phyloP scores from a whole-genome alignment of 192 early-diverging fungal genomes.

The Coemansia sp. region DNA sequence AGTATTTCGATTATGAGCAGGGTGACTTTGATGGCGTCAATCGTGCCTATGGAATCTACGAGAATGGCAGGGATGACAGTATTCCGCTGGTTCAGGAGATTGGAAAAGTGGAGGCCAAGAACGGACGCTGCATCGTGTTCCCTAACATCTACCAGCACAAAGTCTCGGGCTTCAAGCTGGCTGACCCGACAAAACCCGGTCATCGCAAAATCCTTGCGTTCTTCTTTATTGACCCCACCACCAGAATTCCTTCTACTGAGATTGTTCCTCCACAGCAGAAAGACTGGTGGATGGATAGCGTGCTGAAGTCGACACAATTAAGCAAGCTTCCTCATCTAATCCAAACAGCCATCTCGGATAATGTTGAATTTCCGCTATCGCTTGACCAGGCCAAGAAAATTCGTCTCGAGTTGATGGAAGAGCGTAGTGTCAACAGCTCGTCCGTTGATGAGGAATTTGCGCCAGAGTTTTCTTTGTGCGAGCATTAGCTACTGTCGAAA shows the following conservation, averaged over 20 bases:
- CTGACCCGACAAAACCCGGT: slow-evolving; percentile 61
- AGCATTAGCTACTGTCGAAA: slow-evolving; percentile 17
- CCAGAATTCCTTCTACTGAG: slow-evolving; percentile 56
- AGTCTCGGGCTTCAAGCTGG: slow-evolving; percentile 61
- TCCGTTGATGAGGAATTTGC: slow-evolving; percentile 2
- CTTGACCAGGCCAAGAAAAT: slow-evolving; percentile 45
- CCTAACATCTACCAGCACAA: slow-evolving; percentile 73
- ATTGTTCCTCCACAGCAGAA: slow-evolving; percentile 67
- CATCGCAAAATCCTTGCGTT: slow-evolving; percentile 68
- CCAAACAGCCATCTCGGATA: slow-evolving; percentile 12
- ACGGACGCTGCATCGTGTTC: slow-evolving; percentile 67
- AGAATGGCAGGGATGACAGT: slow-evolving; percentile 9
- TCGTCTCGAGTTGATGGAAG: slow-evolving; percentile 53
- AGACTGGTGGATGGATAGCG: slow-evolving; percentile 42
- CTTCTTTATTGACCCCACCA: slow-evolving; percentile 68
- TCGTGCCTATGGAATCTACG: slow-evolving; percentile 46
- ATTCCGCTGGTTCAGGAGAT: slow-evolving; percentile 39
- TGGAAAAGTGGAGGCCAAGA: slow-evolving; percentile 48
- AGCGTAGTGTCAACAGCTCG: slow-evolving; percentile 30
- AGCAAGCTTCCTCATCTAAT: slow-evolving; percentile 23
- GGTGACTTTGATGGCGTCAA: slow-evolving; percentile 16
- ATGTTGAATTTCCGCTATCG: slow-evolving; percentile 39
- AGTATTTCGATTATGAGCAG: slow-evolving; percentile 9
- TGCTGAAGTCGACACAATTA: slow-evolving; percentile 7
- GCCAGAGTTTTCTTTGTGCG: slow-evolving; percentile 29